Evolutionary conservation across 2,329 filamentous ascomycete genomes (phyloP).

Genomic region (Alternaria triticimaculans): DNA sequence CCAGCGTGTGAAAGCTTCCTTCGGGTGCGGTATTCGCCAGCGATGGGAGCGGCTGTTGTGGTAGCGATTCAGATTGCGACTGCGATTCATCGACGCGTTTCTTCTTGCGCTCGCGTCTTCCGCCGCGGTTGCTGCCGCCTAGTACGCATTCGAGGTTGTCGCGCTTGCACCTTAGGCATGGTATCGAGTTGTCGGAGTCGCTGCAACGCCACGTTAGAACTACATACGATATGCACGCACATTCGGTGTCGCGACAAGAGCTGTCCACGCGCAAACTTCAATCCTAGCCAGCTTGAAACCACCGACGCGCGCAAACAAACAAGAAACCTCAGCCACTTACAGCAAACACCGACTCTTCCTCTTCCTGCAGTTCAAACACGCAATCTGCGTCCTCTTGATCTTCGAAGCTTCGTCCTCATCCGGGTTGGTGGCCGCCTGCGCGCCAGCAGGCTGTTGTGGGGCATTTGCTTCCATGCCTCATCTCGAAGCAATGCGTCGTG

Average conservation of each 20-base stretch:
- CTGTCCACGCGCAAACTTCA: not conserved
- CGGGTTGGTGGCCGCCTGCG: slow-evolving; percentile 14
- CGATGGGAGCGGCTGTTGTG: slow-evolving; percentile 27
- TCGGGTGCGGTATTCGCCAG: slow-evolving; percentile 41
- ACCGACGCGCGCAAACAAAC: slow-evolving; percentile 7
- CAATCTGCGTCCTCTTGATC: slow-evolving; percentile 33
- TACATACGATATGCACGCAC: not conserved
- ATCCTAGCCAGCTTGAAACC: not conserved
- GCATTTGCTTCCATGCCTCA: slow-evolving; percentile 20
- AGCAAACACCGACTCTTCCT: slow-evolving; percentile 49
- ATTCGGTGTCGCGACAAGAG: not conserved
- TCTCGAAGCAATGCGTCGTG: slow-evolving; percentile 10
- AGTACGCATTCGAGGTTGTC: slow-evolving; percentile 66
- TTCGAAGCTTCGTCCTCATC: slow-evolving; percentile 27
- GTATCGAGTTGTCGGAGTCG: slow-evolving; percentile 58
- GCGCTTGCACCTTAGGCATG: slow-evolving; percentile 64
- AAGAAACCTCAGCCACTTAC: slow-evolving; percentile 33
- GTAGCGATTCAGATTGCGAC: slow-evolving; percentile 7
- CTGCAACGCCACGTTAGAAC: slow-evolving; percentile 21
- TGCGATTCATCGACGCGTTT: slow-evolving; percentile 27
- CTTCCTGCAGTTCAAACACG: slow-evolving; percentile 47
- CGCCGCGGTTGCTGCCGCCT: slow-evolving; percentile 65
- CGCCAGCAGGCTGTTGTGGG: slow-evolving; percentile 18
- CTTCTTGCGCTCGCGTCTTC: slow-evolving; percentile 64
- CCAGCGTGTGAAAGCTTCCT: slow-evolving; percentile 44